Base-by-base conservation (phyloP, 2,329 filamentous ascomycete species). In the Byssoonygena ceratinophila region DNA sequence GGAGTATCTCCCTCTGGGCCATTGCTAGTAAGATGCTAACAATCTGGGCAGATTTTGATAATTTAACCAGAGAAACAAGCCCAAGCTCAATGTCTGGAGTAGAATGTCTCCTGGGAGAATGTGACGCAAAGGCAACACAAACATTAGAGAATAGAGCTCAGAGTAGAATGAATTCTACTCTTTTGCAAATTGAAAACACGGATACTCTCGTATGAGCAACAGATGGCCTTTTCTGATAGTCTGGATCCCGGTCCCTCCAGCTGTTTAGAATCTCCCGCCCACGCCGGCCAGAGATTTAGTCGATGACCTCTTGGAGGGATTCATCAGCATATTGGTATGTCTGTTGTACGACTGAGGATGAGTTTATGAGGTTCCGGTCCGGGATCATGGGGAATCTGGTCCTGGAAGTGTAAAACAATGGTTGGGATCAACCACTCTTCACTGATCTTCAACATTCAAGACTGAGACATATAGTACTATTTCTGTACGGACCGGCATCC, bases 11-110 rank as follows among this genome's bases (percentile, higher is more conserved):
- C n/a, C 51, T 36, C 22, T 54, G 52, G 18, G 52, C 52, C 31
- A 46, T 46, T n/a, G 52, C 52, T 7, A 54, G 23, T 37, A 54
- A 39, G 4, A 51, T 4, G 9, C 12, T n/a, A 29, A 45, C n/a
- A 22, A 51, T 4, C 40, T 54, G 46, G 14, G 52, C 52, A 20
- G 25, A 25, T 20, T 54, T 54, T 3, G 46, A n/a, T n/a, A n/a
- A n/a, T n/a, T n/a, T n/a, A n/a, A n/a, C n/a, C n/a, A n/a, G n/a
- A n/a, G n/a, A n/a, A n/a, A 9, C 11, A 12, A 46, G 4, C 8
- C 32, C 29, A 20, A 46, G 43, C 6, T 32, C 2, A 18, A 31
- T 14, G 12, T 32, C 8, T 12, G 23, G 25, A 20, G 27, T 34
- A 22, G 12, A 31, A 9, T 23, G 36, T 14, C 36, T 39, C 16